phyloP scores from a whole-genome alignment of 805 yeast genomes.

The Myxozyma geophila region DNA sequence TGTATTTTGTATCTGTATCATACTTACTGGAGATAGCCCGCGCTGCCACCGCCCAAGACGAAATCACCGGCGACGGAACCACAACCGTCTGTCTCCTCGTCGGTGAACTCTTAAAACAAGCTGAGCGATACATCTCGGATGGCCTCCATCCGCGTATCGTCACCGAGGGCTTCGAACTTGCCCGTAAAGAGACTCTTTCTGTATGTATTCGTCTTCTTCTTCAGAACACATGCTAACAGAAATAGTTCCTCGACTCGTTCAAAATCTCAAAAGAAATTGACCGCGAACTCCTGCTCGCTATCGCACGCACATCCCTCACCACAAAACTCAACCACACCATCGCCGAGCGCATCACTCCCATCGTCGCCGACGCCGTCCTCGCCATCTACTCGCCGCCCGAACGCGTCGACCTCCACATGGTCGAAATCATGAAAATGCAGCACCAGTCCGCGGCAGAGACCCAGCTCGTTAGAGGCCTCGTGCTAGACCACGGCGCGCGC shows the following conservation, averaged over 20 bases:
- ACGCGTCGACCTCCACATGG: slow-evolving; percentile 87
- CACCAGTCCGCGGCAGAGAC: slow-evolving; percentile 86
- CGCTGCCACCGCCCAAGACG: slow-evolving; percentile 98
- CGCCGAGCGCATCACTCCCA: slow-evolving; percentile 82
- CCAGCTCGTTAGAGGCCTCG: slow-evolving; percentile 81
- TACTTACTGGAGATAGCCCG: slow-evolving; percentile 57
- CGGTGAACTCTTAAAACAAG: slow-evolving; percentile 92
- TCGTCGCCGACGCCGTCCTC: slow-evolving; percentile 94
- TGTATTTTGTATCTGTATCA: neutral
- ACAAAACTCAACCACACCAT: slow-evolving; percentile 84
- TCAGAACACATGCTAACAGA: neutral
- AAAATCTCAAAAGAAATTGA: slow-evolving; percentile 64
- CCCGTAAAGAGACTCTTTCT: slow-evolving; percentile 70
- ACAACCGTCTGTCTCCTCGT: slow-evolving; percentile 93
- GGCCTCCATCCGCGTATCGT: slow-evolving; percentile 95
- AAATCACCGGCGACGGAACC: slow-evolving; percentile 99
- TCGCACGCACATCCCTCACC: slow-evolving; percentile 84
- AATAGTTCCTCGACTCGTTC: slow-evolving; percentile 64
- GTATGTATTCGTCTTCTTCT: slow-evolving; percentile 1
- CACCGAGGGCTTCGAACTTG: slow-evolving; percentile 93
- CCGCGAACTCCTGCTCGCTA: slow-evolving; percentile 87
- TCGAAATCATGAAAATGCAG: slow-evolving; percentile 98
- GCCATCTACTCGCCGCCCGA: slow-evolving; percentile 62
- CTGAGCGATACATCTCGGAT: slow-evolving; percentile 86
- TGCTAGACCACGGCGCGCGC: slow-evolving; percentile 96